Base-by-base conservation (phyloP, 306 rosid species). In the Gleditsia sinensis region DNA sequence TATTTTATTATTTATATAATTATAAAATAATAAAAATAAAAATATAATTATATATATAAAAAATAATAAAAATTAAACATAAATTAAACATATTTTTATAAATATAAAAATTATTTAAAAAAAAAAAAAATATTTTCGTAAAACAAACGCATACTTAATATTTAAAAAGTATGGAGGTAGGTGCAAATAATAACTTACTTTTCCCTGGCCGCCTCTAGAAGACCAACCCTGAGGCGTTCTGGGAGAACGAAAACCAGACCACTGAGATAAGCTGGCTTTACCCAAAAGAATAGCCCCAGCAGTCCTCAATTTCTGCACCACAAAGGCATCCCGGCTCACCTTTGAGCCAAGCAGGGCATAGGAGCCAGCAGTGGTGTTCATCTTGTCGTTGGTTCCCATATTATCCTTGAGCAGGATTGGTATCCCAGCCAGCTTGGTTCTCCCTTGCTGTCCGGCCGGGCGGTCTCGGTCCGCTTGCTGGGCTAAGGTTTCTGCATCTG, bases 321-420 rank as follows among this genome's bases (percentile, higher is more conserved):
- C 74, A 0, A 76, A 76, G 0, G 91, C 80, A 74, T 87, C 88
- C 0, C 48, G 40, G 1, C 88, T 86, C 57, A 82, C 76, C 0
- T 72, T 43, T 0, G 82, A 84, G 28, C 91, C 83, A 0, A 84
- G 86, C 77, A 87, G 42, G 0, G 82, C 78, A 3, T 68, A 79
- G 0, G 88, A 87, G 50, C 85, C 86, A 0, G 86, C 86, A 7
- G 83, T 87, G 10, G 81, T 81, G 55, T 87, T 81, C 59, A 87
- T 49, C 86, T 82, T 77, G 51, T 87, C 88, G 72, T 66, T 84
- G 6, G 85, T 87, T 58, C 70, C 88, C 23, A 84, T 82, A 49
- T 49, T 84, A 9, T 84, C 88, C 80, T 79, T 87, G 11, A 84
- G 55, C 62, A 87, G 50, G 32, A 87, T 7, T 2, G 88, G 90